Evolutionary conservation across 2,329 filamentous ascomycete genomes (phyloP).

Genomic region (Pseudogymnoascus sp.): DNA sequence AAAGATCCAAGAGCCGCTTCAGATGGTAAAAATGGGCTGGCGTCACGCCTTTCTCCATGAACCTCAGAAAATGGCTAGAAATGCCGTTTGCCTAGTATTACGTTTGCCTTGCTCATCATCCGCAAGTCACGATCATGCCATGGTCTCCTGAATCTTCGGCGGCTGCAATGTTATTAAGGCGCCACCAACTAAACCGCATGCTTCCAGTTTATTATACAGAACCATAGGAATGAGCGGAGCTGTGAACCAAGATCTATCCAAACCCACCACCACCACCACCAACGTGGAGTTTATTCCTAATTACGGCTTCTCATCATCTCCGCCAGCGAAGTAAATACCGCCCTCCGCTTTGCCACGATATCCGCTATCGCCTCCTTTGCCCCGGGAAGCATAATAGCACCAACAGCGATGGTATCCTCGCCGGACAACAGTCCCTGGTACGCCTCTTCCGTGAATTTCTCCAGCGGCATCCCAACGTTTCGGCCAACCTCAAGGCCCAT

Average conservation of each 20-base stretch:
- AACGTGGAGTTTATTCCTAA: neutral
- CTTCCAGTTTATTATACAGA: neutral
- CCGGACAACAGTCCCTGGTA: slow-evolving; percentile 17
- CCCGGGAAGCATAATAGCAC: slow-evolving; percentile 5
- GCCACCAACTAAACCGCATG: neutral
- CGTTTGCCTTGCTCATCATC: neutral
- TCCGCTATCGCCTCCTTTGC: neutral
- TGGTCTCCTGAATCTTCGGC: neutral
- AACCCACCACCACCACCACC: neutral
- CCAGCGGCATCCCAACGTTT: slow-evolving; percentile 40
- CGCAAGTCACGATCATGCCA: neutral
- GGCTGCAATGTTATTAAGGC: neutral
- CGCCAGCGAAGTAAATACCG: neutral
- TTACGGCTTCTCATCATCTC: neutral
- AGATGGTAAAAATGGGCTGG: neutral
- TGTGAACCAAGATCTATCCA: neutral
- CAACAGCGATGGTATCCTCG: slow-evolving; percentile 17
- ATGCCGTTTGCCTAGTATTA: neutral
- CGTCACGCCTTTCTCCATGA: neutral
- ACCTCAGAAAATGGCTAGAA: neutral
- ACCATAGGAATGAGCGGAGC: neutral
- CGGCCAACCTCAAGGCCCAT: slow-evolving; percentile 35
- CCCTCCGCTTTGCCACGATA: neutral
- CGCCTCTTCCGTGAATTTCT: slow-evolving; percentile 33
- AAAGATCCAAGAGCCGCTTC: neutral